Conservation (phyloP, 768 basidiomycete genomes). For the Pleurotus tuoliensis region DNA sequence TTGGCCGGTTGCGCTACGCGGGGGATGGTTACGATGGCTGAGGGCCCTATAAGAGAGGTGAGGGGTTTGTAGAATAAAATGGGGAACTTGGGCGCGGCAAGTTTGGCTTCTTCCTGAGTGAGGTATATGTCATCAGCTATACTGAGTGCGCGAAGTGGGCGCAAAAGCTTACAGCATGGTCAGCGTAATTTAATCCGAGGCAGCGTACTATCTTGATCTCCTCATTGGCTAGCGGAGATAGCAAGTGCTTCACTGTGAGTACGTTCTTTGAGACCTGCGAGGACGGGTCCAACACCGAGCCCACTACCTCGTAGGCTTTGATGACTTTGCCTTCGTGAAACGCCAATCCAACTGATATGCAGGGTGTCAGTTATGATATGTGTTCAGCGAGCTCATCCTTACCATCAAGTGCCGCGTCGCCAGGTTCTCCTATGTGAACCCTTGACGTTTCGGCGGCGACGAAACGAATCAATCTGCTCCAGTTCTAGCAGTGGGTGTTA, state of each 20-base stretch:
- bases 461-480: slow-evolving; percentile 82
- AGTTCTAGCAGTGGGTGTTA: slow-evolving; percentile 40
- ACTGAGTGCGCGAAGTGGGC: slow-evolving; percentile 15
- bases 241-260: slow-evolving; percentile 67
- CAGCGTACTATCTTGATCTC: slow-evolving; percentile 71
- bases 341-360: slow-evolving; percentile 52
- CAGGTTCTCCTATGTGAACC: slow-evolving; percentile 76
- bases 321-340: slow-evolving; percentile 49
- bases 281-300: slow-evolving; percentile 62
- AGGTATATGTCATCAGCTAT: not conserved
- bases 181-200: slow-evolving; percentile 79
- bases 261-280: slow-evolving; percentile 60
- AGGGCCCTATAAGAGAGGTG: slow-evolving; percentile 66
- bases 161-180: slow-evolving; percentile 55
- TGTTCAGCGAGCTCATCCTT: slow-evolving; percentile 11
- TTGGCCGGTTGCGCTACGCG: slow-evolving; percentile 64
- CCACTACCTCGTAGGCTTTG: slow-evolving; percentile 68
- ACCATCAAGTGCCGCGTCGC: slow-evolving; percentile 67
- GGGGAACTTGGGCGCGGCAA: slow-evolving; percentile 65
- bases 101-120: slow-evolving; percentile 58
- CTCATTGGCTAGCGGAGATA: slow-evolving; percentile 64
- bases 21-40: slow-evolving; percentile 62
- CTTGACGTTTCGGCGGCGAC: slow-evolving; percentile 69
- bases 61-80: slow-evolving; percentile 79
- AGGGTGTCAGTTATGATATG: not conserved